Evolutionary conservation across 2,329 filamentous ascomycete genomes (phyloP), one percentile per base, ranked within the genome.

Genomic region (Phialemonium atrogriseum): DNA sequence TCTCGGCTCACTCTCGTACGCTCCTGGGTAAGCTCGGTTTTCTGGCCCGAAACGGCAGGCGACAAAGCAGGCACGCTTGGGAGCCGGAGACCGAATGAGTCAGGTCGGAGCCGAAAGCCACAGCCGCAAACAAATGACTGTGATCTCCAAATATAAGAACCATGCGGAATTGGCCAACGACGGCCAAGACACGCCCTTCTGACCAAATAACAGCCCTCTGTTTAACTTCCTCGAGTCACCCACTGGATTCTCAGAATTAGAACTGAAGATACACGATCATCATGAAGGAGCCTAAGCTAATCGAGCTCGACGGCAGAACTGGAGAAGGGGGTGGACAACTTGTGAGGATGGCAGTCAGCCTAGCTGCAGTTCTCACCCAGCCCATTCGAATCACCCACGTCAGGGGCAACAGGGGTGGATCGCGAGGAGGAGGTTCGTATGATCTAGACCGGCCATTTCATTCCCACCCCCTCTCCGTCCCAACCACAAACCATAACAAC

Each of bases 241-340:
- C 13, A 24, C 13, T 28, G 17, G 5, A 18, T 8, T n/a, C 12
- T 15, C 11, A 8, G 12, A 14, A 11, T n/a, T 11, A n/a, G 11
- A 14, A n/a, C 12, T 28, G 11, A 10, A 27, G 5, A 4, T 20
- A 20, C 7, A 10, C 10, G 10, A 21, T 16, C 17, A 30, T 11
- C 19, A 37, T 40, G 38, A 43, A 36, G 12, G 29, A 21, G n/a
- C n/a, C 29, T 8, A 60, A 56, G 24, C 38, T 48, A 7, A 60
- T 76, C 15, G 55, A 62, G 32, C 49, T 79, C 2, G 72, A 77
- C 41, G 75, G 74, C 11, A 54, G 62, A 10, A 70, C 64, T 0
- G 73, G 74, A 1, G 74, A 79, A 46, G 76, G 76, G 5, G 76
- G 74, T 4, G 75, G 75, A 3, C 75, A 80, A 41, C 51, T 80